A percentile compares a stretch with the other conserved stretches of the same genome.
Evolutionary conservation across 768 basidiomycete genomes (phyloP).

Genomic region (Artomyces pyxidatus): DNA sequence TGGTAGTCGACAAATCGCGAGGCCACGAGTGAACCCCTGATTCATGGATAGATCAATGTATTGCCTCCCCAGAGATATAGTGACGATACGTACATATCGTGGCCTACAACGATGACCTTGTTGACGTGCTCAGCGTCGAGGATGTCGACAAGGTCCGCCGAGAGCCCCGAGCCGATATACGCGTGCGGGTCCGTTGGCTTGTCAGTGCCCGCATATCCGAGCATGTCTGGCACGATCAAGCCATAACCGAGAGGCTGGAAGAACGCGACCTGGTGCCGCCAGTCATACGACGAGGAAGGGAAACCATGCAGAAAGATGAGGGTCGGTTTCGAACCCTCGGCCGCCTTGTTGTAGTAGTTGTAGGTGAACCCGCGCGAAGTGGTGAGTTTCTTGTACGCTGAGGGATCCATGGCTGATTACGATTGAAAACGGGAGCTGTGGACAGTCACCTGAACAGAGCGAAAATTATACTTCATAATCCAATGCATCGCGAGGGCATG

Average conservation of each 20-base stretch:
- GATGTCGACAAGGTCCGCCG: slow-evolving; percentile 27
- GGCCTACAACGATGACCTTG: slow-evolving; percentile 25
- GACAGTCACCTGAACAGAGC: no score
- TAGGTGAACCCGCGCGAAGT: slow-evolving; percentile 30
- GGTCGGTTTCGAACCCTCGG: slow-evolving; percentile 23
- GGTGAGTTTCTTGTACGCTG: slow-evolving; percentile 22
- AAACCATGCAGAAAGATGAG: slow-evolving; percentile 42
- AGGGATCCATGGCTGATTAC: slow-evolving; percentile 18
- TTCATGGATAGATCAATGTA: no score
- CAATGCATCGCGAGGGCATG: no score
- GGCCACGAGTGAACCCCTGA: slow-evolving; percentile 29
- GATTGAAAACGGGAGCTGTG: no score
- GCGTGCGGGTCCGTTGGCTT: slow-evolving; percentile 27
- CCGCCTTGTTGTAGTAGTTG: slow-evolving; percentile 26
- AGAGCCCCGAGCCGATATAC: slow-evolving; percentile 21
- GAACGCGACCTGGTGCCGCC: slow-evolving; percentile 33
- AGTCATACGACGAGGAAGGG: slow-evolving; percentile 33
- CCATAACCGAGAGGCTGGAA: slow-evolving; percentile 34
- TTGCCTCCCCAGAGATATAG: neutral
- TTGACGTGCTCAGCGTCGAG: slow-evolving; percentile 22
- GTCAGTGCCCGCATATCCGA: slow-evolving; percentile 38
- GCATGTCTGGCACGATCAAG: slow-evolving; percentile 38
- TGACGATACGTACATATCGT: slow-evolving; percentile 27
- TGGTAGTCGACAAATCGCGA: slow-evolving; percentile 31
- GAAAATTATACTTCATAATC: no score